Conservation (phyloP, 208 protist genomes). For the Leishmania martiniquensis region DNA sequence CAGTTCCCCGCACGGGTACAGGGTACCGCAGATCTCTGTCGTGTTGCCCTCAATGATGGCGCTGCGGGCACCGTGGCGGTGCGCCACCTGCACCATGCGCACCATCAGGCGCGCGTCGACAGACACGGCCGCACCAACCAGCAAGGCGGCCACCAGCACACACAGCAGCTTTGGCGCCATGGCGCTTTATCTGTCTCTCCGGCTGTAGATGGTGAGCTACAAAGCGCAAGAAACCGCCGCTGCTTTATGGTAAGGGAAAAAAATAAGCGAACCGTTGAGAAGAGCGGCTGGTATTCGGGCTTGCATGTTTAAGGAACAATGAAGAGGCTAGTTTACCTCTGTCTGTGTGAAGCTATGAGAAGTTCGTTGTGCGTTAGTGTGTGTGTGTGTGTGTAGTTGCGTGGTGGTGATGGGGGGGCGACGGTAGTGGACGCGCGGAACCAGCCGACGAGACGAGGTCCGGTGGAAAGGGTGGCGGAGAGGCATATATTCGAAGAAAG, state of each 20-base stretch:
- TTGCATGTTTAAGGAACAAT: no score
- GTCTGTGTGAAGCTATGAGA: no score
- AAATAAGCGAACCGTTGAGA: no score
- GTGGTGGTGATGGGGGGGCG: neutral
- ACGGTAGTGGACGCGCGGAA: no score
- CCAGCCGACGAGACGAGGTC: no score
- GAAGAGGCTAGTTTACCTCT: no score
- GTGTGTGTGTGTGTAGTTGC: neutral
- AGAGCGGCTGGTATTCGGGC: no score
- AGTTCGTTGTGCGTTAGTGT: no score
- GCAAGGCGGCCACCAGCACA: constrained; percentile 15
- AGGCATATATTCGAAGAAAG: neutral
- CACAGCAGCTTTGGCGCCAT: constrained; percentile 3
- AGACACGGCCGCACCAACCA: constrained; percentile 15
- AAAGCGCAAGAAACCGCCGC: no score
- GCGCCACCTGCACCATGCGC: constrained; percentile 47
- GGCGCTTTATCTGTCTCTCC: neutral
- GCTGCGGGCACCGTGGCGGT: constrained; percentile 48
- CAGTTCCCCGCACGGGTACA: constrained; percentile 49
- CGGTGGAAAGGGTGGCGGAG: neutral
- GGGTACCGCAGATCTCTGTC: constrained; percentile 34
- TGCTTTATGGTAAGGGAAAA: no score
- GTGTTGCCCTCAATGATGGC: constrained; percentile 33
- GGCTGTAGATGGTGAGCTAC: no score
- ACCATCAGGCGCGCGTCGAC: constrained; percentile 32